Evolutionary conservation across 768 basidiomycete genomes (phyloP).

Genomic region (Phanerochaete sordida): DNA sequence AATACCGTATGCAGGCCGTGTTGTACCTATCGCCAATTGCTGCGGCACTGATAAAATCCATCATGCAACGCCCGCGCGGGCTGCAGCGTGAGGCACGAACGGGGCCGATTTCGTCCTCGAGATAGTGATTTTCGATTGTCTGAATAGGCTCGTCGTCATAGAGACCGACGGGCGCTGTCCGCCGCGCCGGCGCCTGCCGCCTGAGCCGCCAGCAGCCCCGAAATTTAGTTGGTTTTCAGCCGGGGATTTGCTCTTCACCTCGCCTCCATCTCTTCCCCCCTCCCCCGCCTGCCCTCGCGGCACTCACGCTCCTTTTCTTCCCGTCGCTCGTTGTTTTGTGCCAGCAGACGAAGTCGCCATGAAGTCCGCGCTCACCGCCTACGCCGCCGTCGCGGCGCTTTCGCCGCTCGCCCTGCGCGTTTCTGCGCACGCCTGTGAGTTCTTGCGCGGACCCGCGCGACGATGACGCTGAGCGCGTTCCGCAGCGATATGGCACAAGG

Average conservation of each 20-base stretch:
- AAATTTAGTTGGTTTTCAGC: neutral
- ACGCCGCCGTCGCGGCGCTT: neutral
- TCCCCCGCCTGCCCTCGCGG: conserved; percentile 1
- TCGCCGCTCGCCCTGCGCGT: neutral
- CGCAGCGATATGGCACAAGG: conserved; percentile 51
- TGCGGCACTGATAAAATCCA: neutral
- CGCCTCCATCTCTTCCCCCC: neutral
- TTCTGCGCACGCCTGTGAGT: conserved; percentile 1
- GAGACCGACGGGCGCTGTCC: conserved; percentile 2
- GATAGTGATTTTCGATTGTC: neutral
- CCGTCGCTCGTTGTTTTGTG: neutral
- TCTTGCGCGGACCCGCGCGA: neutral
- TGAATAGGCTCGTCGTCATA: conserved; percentile 1
- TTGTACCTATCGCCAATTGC: neutral
- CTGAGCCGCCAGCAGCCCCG: neutral
- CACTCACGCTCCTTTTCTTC: neutral
- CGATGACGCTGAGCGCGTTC: neutral
- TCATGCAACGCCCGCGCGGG: neutral
- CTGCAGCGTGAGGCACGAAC: neutral
- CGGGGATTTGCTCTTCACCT: neutral
- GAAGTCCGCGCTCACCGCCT: neutral
- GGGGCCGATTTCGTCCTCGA: neutral
- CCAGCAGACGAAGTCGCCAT: neutral
- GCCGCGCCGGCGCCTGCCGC: conserved; percentile 3
- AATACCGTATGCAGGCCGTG: neutral